phyloP scores from a whole-genome alignment of 371 early-diverging fungal genomes.

The Blastocladiella emersonii region DNA sequence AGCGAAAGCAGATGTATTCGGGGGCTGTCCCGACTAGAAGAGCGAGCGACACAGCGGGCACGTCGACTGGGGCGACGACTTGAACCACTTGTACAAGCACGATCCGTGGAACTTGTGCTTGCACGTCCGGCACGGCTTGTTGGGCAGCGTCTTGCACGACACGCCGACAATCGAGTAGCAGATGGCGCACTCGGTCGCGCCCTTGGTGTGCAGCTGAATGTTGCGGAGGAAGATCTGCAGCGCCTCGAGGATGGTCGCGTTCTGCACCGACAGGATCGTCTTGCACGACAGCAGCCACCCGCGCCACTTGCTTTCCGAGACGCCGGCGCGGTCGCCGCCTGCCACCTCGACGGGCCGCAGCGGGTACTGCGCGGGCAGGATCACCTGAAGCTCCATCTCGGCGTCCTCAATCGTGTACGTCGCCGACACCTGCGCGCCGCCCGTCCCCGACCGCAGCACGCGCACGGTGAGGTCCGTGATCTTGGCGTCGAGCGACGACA shows the following conservation, averaged over 20 bases:
- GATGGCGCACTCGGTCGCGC: constrained; percentile 88
- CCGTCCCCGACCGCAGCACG: constrained; percentile 30
- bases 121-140: constrained; percentile 82
- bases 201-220: constrained; percentile 75
- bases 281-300: constrained; percentile 71
- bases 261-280: constrained; percentile 62
- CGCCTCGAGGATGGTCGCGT: constrained; percentile 67
- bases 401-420: constrained; percentile 74
- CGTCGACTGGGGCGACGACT: background rate
- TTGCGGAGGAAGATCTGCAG: constrained; percentile 65
- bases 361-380: constrained; percentile 68
- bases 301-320: constrained; percentile 74
- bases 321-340: constrained; percentile 62
- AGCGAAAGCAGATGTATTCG: no score
- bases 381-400: constrained; percentile 63
- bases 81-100: constrained; percentile 63
- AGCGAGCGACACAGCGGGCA: background rate
- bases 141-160: constrained; percentile 76
- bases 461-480: constrained; percentile 50
- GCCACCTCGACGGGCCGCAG: constrained; percentile 66
- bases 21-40: background rate
- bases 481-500: constrained; percentile 25
- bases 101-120: constrained; percentile 88
- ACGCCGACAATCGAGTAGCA: constrained; percentile 88
- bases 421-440: constrained; percentile 56